Percentiles rank a stretch among this genome's conserved stretches.
Conservation (phyloP, 2,329 filamentous ascomycete species). For the Stylonectria norvegica region DNA sequence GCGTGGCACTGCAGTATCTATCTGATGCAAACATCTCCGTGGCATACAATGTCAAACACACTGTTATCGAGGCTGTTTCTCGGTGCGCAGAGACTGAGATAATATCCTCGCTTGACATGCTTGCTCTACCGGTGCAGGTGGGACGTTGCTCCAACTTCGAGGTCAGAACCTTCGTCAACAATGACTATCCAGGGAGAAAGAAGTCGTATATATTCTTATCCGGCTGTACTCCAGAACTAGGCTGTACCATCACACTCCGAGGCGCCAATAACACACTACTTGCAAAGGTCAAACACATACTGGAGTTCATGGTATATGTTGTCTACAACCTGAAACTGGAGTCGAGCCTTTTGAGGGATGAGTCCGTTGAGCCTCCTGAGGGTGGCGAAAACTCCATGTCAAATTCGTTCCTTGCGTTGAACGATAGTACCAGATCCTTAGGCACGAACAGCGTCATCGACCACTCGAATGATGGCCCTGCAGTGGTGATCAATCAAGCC, state of each 20-base stretch:
- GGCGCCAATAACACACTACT: slow-evolving; percentile 72
- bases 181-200: slow-evolving; percentile 67
- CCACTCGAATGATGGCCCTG: slow-evolving; percentile 27
- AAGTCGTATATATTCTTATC: slow-evolving; percentile 97
- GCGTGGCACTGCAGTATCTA: slow-evolving; percentile 82
- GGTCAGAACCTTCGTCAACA: slow-evolving; percentile 90
- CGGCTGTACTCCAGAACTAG: slow-evolving; percentile 82
- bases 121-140: slow-evolving; percentile 68
- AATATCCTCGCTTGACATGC: slow-evolving; percentile 91
- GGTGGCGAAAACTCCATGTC: slow-evolving; percentile 45
- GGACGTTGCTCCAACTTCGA: slow-evolving; percentile 86
- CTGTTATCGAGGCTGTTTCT: slow-evolving; percentile 91
- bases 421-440: slow-evolving; percentile 37
- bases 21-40: slow-evolving; percentile 88
- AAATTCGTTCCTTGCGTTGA: slow-evolving; percentile 39
- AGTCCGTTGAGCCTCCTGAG: slow-evolving; percentile 78
- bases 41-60: slow-evolving; percentile 93
- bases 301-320: slow-evolving; percentile 98
- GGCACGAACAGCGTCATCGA: slow-evolving; percentile 30
- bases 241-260: slow-evolving; percentile 89
- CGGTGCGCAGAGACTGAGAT: slow-evolving; percentile 88
- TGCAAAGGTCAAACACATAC: slow-evolving; percentile 81
- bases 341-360: slow-evolving; percentile 89
- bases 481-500: slow-evolving; percentile 34
- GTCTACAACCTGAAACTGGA: slow-evolving; percentile 97